Base-by-base conservation (phyloP, 345 rosid species). In the Sonneratia alba region DNA sequence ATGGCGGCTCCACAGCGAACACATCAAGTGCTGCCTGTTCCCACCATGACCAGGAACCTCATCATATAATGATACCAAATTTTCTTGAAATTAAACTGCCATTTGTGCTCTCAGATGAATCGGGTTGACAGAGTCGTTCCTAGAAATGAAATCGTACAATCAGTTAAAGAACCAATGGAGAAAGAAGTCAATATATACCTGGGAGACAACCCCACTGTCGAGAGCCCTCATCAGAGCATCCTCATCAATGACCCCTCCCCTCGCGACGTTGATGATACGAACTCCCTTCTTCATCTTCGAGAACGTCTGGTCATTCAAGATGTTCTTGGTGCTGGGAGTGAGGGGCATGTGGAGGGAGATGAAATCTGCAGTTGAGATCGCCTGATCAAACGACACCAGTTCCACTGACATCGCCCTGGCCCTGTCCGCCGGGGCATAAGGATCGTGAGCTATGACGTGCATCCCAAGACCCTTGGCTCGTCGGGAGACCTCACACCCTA, bases 201-300 rank as follows among this genome's bases (percentile, higher is more conserved):
- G 97, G 38, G 96, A 91, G 21, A 89, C 92, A 57, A 82, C 78
- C 12, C 92, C 92, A 0, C 81, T 43, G 24, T 89, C 91, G 24
- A 92, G 89, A 61, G 97, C 93, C 45, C 88, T 83, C 22, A 88
- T 83, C 11, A 92, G 75, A 2, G 97, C 96, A 62, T 88, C 91
- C 69, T 92, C 97, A 34, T 92, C 97, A 51, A 92, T 87, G 47
- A 92, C 97, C 3, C 96, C 96, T 48, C 97, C 97, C 81, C 97
- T 80, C 22, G 96, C 97, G 51, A 92, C 97, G 68, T 89, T 92
- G 47, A 92, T 40, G 76, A 92, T 83, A 36, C 96, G 86, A 55
- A 85, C 97, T 0, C 97, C 97, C 68, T 80, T 87, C 85, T 92
- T 92, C 87, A 88, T 85, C 78, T 82, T 88, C 0, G 83, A 73